Evolutionary conservation across 768 basidiomycete species (phyloP).

Genomic region (Rhodotorula paludigena): DNA sequence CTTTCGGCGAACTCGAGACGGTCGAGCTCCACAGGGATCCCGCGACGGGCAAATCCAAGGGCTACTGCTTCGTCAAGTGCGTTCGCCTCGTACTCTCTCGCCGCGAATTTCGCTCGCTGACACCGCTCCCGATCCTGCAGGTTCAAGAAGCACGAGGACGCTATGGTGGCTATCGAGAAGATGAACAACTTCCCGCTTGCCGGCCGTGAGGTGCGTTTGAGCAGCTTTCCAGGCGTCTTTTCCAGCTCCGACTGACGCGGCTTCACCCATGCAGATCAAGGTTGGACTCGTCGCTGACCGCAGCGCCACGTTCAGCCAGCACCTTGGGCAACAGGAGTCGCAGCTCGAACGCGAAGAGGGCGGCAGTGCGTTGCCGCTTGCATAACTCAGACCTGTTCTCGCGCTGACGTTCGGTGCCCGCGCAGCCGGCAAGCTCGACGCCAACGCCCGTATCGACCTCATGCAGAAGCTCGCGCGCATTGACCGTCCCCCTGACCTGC

Average conservation of each 20-base stretch:
- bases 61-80: constrained; percentile 95
- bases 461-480: constrained; percentile 99
- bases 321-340: constrained; percentile 70
- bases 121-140: constrained; percentile 49
- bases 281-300: constrained; percentile 41
- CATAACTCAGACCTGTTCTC: background rate
- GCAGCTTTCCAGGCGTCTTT: too few species aligned
- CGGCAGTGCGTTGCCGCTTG: constrained; percentile 55
- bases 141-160: constrained; percentile 85
- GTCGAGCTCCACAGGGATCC: constrained; percentile 96
- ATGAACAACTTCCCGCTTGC: constrained; percentile 99
- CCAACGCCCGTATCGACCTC: constrained; percentile 95
- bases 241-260: background rate
- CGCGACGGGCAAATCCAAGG: constrained; percentile 90
- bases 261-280: constrained; percentile 12
- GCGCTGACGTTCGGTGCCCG: constrained; percentile 14
- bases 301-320: constrained; percentile 37
- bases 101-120: background rate
- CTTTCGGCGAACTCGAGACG: constrained; percentile 95
- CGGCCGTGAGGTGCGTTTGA: constrained; percentile 58
- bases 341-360: constrained; percentile 61
- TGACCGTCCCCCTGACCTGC: constrained; percentile 42
- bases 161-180: constrained; percentile 92
- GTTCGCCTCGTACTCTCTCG: constrained; percentile 41
- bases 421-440: constrained; percentile 92